phyloP scores from a whole-genome alignment of 192 early-diverging fungal species.

The Backusella tuberculispora region DNA sequence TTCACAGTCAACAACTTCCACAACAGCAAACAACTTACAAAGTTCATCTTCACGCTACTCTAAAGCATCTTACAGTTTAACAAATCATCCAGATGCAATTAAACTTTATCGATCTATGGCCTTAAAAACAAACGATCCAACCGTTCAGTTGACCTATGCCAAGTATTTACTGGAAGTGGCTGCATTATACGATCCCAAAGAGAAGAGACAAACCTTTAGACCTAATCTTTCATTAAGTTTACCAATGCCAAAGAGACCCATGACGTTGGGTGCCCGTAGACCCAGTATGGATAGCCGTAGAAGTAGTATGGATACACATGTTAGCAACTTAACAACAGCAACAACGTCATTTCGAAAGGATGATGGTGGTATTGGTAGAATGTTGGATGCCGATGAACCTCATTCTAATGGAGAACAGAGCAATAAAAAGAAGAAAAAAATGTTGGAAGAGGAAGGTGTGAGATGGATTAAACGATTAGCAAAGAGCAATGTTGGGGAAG shows the following conservation, averaged over 20 bases:
- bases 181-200: constrained; percentile 38
- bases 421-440: constrained; percentile 22
- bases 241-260: neutral
- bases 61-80: constrained; percentile 34
- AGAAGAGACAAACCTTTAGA: constrained; percentile 8
- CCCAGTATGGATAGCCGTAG: neutral
- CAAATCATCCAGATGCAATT: constrained; percentile 42
- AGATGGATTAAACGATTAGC: constrained; percentile 74
- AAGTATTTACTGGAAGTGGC: constrained; percentile 77
- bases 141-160: constrained; percentile 75
- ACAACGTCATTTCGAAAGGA: neutral
- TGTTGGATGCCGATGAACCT: neutral
- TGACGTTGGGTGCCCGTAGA: neutral
- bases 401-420: neutral
- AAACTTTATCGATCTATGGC: constrained; percentile 76
- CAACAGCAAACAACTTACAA: neutral
- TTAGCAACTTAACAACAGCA: neutral
- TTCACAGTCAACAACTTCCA: neutral
- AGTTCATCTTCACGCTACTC: constrained; percentile 16
- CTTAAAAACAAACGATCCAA: constrained; percentile 75
- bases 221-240: constrained; percentile 13
- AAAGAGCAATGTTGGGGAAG: constrained; percentile 68
- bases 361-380: neutral
- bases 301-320: constrained; percentile 1
- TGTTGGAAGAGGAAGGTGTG: constrained; percentile 58